phyloP scores from a whole-genome alignment of 2,329 filamentous ascomycete genomes.

The Emmonsiellopsis sp. region DNA sequence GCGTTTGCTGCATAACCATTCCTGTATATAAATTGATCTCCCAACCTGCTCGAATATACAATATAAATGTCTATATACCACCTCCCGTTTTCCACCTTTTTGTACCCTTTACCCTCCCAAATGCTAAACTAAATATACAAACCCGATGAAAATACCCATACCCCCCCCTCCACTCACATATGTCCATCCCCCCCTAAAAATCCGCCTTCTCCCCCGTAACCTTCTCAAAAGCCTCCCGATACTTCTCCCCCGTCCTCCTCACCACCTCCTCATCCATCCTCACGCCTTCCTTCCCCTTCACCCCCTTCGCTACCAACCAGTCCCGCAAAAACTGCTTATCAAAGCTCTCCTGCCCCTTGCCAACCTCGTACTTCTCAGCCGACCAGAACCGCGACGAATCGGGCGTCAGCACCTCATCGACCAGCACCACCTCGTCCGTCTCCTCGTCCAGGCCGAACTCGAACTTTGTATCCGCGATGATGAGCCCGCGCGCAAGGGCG shows the following conservation, averaged over 20 bases:
- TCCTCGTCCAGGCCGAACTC: constrained; percentile 62
- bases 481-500: constrained; percentile 49
- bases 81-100: too few species aligned
- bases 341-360: constrained; percentile 69
- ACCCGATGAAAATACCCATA: not conserved
- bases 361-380: constrained; percentile 59
- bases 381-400: constrained; percentile 84
- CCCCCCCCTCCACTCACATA: too few species aligned
- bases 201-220: constrained; percentile 47
- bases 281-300: constrained; percentile 68
- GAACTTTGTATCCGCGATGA: constrained; percentile 71
- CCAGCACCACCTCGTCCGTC: constrained; percentile 59
- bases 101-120: too few species aligned
- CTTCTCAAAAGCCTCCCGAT: constrained; percentile 64
- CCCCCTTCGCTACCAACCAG: constrained; percentile 63
- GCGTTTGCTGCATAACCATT: too few species aligned
- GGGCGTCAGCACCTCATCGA: constrained; percentile 80
- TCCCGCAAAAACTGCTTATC: constrained; percentile 82
- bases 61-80: too few species aligned
- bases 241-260: constrained; percentile 59
- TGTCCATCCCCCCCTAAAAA: not conserved
- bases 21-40: too few species aligned
- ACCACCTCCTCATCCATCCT: constrained; percentile 63
- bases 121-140: too few species aligned
- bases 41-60: too few species aligned